Evolutionary conservation across 441 rosid genomes (phyloP), one percentile per base, ranked within the genome.

Genomic region (Erodium texanum): DNA sequence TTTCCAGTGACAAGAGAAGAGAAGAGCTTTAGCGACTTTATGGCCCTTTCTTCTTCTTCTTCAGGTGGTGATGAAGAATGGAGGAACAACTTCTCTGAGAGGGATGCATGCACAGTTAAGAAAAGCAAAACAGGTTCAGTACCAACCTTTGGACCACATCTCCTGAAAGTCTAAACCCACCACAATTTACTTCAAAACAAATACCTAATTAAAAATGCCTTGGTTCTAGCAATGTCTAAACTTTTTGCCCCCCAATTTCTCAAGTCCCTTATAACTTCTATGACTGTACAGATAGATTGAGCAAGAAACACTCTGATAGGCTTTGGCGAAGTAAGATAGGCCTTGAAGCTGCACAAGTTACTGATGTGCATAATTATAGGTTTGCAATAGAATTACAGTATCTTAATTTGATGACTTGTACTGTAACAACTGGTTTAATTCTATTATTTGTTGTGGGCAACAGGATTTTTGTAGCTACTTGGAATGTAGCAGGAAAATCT

Each of bases 61-160:
- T 67, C 80, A 89, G 97, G 90, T 58, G 82, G 77, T 78, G 88
- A 84, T 77, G 90, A 81, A 58, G 93, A 85, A 73, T 83, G 79
- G 56, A 86, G 92, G 82, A 81, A 83, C 81, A 93, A 87, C 77
- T 88, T 87, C 83, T 84, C 97, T 62, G 97, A 92, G 82, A 84
- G 88, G 76, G 89, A 89, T 76, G 87, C 96, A n/a, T 80, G 82
- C 83, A 88, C 87, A 65, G 81, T 87, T 75, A 89, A 91, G 75
- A 89, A 87, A 82, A 86, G 89, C 74, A 89, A 79, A 80, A 82
- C 87, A 81, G 98, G 99, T 94, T 77, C 75, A 77, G 80, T 70
- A 62, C 75, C 83, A 77, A 74, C 66, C 70, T 71, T 70, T 86
- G 88, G 87, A 86, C 85, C 85, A 77, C 87, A 20, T 43, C 54